Evolutionary conservation across 2,329 filamentous ascomycete species (phyloP), one percentile per base, ranked within the genome.

Genomic region (Sordariomycetes sp.): DNA sequence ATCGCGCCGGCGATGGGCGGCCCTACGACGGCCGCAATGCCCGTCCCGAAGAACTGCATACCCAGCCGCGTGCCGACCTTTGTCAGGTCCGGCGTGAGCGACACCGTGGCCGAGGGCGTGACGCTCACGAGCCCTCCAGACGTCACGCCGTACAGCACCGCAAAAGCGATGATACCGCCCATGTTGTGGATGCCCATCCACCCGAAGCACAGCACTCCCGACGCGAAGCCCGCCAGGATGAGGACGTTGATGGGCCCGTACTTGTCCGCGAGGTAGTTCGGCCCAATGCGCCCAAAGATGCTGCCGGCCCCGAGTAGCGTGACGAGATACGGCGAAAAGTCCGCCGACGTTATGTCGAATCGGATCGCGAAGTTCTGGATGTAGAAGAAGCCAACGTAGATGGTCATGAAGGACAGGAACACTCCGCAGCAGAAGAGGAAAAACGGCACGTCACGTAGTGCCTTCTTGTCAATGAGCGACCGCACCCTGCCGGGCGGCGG

Each of bases 321-420:
- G 36, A 78, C 68, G 15, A 75, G 66, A 64, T 76, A 75, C 22
- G 70, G 69, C 17, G 70, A 66, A 54, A 73, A 68, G 39, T 61
- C 61, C 7, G 59, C 45, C 28, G 62, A 60, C 15, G 71, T 68
- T 55, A 75, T 66, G 48, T 67, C 69, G 62, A 72, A 73, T 54
- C 68, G 69, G 53, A 72, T 70, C 35, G 68, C 68, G 60, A 68
- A 76, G 36, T 72, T 65, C 62, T 72, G 65, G 61, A 76, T 69
- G 65, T 75, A 77, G 63, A 74, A 78, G 65, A 77, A 76, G 4
- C 74, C 69, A 52, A 75, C 69, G 63, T 78, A 79, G 24, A 78
- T 65, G 36, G 70, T 71, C 61, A 76, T 63, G 62, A 76, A 78
- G 25, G 62, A 63, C 54, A 73, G 69, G 55, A 75, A 67, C 17